Evolutionary conservation across 2,329 filamentous ascomycete species (phyloP).

Genomic region (Sporothrix euskadiensis): DNA sequence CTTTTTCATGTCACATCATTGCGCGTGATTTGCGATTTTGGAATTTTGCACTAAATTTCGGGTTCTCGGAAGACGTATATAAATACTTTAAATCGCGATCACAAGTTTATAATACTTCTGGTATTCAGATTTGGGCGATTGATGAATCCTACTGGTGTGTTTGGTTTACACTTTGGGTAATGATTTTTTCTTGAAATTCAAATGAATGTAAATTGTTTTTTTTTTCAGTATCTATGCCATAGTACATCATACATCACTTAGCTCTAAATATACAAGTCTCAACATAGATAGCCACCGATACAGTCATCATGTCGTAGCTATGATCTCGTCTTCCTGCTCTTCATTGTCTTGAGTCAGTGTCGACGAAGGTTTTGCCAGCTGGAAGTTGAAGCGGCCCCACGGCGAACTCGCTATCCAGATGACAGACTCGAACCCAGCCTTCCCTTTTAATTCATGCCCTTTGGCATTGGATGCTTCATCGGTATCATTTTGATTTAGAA

Average conservation of each 20-base stretch:
- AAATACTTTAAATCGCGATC: neutral
- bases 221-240: too few species aligned
- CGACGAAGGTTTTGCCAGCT: neutral
- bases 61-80: neutral
- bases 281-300: neutral
- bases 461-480: constrained; percentile 31
- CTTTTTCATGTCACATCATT: neutral
- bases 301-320: neutral
- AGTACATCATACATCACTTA: neutral
- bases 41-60: neutral
- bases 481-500: constrained; percentile 39
- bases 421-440: constrained; percentile 44
- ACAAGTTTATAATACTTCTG: neutral
- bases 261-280: neutral
- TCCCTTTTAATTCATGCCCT: neutral
- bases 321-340: neutral
- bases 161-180: too few species aligned
- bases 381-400: constrained; percentile 50
- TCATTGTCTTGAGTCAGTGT: neutral
- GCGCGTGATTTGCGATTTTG: neutral
- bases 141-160: too few species aligned
- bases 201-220: too few species aligned
- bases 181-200: too few species aligned
- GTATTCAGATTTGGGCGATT: too few species aligned
- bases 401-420: constrained; percentile 51